Base-by-base conservation (phyloP, 192 early-diverging fungal genomes). In the Rhizophagus prolifer region DNA sequence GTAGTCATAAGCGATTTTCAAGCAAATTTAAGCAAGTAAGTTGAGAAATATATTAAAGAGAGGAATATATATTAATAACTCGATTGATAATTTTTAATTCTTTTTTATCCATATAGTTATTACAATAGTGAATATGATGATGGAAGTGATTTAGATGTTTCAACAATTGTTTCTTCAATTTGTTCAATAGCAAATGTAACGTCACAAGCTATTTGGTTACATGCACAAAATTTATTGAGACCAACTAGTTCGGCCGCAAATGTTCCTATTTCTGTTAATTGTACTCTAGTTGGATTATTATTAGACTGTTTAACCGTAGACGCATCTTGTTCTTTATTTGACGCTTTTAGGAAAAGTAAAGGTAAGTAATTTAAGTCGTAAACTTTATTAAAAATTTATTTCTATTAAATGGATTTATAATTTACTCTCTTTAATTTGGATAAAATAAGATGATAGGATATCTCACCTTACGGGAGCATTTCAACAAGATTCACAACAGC, bases 231-330 rank as follows among this genome's bases (percentile, higher is more conserved):
- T 16, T 30, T 70, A n/a, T 79, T 77, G 71, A 78, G 76, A 2
- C 44, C 28, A 21, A 62, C 19, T 28, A 66, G 81, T 9, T 83
- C 88, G 9, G 83, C 79, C 46, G 79, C 83, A 10, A 79, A 85
- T 25, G 78, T 61, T 5, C 88, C 88, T 6, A 81, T 92, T 30
- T 36, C 63, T 46, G 89, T 84, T 23, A 86, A 95, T 74, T 89
- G 87, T 62, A 81, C 75, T 5, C 46, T 93, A 26, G 80, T 93
- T 54, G 36, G 71, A 1, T 75, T 84, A 30, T 68, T 94, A 63
- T 80, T 92, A 59, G 80, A 81, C 14, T 95, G 93, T 70, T 79
- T 94, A 72, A 85, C 90, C 0, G 47, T 75, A n/a, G 94, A 94
- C 75, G 84, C 88, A 47, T 88, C 90, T 0, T 95, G 93, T 73